Evolutionary conservation across 1,139 yeast species (phyloP).

Genomic region (Entelexis sorbosivorans): DNA sequence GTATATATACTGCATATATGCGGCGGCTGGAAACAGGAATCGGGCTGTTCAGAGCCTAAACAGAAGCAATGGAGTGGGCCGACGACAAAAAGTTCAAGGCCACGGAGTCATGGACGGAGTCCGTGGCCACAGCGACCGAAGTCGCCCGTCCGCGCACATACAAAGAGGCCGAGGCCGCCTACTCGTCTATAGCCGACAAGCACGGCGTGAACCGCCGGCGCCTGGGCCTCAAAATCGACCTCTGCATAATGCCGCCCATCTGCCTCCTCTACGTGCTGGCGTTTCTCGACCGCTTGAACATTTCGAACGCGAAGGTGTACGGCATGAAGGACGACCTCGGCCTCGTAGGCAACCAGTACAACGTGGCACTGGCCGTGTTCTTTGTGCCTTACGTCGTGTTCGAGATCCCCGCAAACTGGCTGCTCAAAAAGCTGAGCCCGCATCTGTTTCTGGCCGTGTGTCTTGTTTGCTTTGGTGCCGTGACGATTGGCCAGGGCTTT

Average conservation of each 20-base stretch:
- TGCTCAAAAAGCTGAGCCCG: slow-evolving; percentile 50
- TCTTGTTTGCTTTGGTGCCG: slow-evolving; percentile 46
- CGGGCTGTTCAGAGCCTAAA: no score
- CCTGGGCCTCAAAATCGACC: slow-evolving; percentile 52
- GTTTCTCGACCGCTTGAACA: slow-evolving; percentile 61
- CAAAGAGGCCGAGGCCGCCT: background rate
- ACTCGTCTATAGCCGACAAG: background rate
- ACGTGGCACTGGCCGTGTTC: slow-evolving; percentile 49
- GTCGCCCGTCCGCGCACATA: background rate
- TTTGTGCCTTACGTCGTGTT: slow-evolving; percentile 60
- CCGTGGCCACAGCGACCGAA: background rate
- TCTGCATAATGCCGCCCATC: slow-evolving; percentile 58
- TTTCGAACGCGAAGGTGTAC: slow-evolving; percentile 60
- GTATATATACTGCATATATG: no score
- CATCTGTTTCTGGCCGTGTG: slow-evolving; percentile 57
- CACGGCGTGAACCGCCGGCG: slow-evolving; percentile 37
- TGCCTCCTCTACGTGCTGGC: slow-evolving; percentile 56
- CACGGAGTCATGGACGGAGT: background rate
- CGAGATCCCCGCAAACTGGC: slow-evolving; percentile 56
- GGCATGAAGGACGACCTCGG: slow-evolving; percentile 45
- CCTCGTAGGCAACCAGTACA: slow-evolving; percentile 49
- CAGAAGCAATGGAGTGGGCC: background rate
- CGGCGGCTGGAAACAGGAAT: no score
- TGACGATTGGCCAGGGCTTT: slow-evolving; percentile 57
- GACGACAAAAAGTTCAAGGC: background rate